Base-by-base conservation (phyloP, 768 basidiomycete species). In the Psilocybe cyanescens region DNA sequence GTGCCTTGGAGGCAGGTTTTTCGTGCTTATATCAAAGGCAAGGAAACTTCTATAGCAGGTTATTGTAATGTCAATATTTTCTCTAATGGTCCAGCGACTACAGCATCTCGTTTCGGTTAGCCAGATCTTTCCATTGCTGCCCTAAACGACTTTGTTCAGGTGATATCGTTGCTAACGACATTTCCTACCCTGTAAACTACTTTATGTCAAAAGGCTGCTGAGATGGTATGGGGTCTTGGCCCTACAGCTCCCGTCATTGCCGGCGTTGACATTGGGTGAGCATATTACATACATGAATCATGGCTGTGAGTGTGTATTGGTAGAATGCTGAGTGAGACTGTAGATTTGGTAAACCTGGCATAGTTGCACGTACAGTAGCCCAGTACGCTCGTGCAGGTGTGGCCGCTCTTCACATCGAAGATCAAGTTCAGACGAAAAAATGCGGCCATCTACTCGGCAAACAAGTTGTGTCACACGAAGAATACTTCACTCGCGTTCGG, bases 111-210 rank as follows among this genome's bases (percentile, higher is more conserved):
- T n/a, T 78, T 92, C 24, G 90, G 90, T n/a, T 85, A 86, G 68
- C 90, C 90, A n/a, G 90, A 92, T 70, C 78, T 92, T 46, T 90
- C 89, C 19, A 90, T 92, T 64, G 89, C 90, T 3, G 91, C 89
- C 29, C 68, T 91, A 68, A 91, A 90, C 65, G 90, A 92, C 68
- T 92, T 92, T 61, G 88, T 88, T 24, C 83, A 82, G 71, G 85
- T 83, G 63, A 62, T 61, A 67, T 9, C 47, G n/a, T 55, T n/a
- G 17, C 52, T 50, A 8, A 33, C 33, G 9, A 17, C 19, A 30
- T 29, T 31, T 31, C 12, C 17, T 37, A 29, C 16, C 29, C 24
- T 14, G 47, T 61, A 8, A 50, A 64, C 54, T 49, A 8, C 39
- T 53, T 41, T 50, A 49, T 29, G 7, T 33, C 49, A 17, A 53